Base-by-base conservation (phyloP, 2,329 filamentous ascomycete genomes). In the Aspergillus ibericus region DNA sequence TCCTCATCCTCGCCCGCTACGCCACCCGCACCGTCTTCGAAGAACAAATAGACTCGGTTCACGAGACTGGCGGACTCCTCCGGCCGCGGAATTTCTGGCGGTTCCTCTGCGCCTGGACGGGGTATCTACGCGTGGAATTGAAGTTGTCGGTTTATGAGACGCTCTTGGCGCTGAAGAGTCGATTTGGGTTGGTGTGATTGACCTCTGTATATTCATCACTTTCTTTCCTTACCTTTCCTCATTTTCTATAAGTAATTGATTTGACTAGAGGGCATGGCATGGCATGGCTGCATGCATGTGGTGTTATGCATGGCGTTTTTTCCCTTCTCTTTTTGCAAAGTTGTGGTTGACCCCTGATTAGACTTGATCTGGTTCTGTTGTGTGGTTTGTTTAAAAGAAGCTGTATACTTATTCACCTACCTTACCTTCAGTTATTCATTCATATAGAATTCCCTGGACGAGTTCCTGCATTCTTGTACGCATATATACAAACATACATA, bases 1-100 rank as follows among this genome's bases (percentile, higher is more conserved):
- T 88, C 69, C 77, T 88, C 62, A 88, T 88, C 59, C 81, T 88
- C 25, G 86, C 85, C 5, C 80, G 82, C 35, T 88, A 88, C 68
- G 86, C 85, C 16, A 84, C 84, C 15, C 78, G 83, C 44, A 83
- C 83, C 8, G 85, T 88, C 13, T 87, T 85, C 67, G 80, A 86
- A 59, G 85, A 88, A 68, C 77, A 84, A 59, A 72, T 86, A 59
- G 85, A 88, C 56, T 59, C 63, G 15, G 76, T 82, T 52, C 67
- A 72, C 3, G 74, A 84, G 40, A 69, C 68, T 1, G 82, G 82
- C 3, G 82, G 81, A 56, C 57, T 85, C 0, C 65, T 86, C 7
- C 80, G 79, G 72, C 83, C 82, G 3, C 56, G 67, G 8, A 87
- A 86, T 61, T 69, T 85, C 40, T 66, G 81, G 62, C 72, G 68